Base-by-base conservation (phyloP, 2,329 filamentous ascomycete genomes). In the Cryphonectria radicalis region DNA sequence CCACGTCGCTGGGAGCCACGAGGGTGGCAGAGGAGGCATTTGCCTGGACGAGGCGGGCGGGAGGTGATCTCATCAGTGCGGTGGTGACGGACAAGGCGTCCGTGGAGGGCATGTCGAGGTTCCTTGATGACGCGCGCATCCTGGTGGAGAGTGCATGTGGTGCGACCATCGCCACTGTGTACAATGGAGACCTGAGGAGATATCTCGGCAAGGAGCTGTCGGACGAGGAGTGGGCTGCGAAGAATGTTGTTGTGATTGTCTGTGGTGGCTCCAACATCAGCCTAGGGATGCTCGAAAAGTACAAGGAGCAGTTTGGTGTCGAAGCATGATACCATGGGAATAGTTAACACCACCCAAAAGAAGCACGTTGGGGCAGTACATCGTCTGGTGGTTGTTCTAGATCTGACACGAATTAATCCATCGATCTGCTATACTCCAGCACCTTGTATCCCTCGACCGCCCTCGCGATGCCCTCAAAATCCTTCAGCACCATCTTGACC, bases 101-200 rank as follows among this genome's bases (percentile, higher is more conserved):
- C 0, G 93, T 93, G 28, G 88, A 91, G 81, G 94, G 91, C 3
- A 92, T 91, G 68, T 90, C 92, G 77, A 85, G 89, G 35, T 90
- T 98, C 73, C 91, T 93, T 13, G 92, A 98, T 74, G 94, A 97
- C 73, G 93, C 95, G 76, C 84, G 92, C 37, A 82, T 95, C 70
- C 84, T 97, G 70, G 93, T 97, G 3, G 95, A 98, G 83, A 84
- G 92, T 50, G 90, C 94, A 0, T 98, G 95, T 79, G 94, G 95
- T 0, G 94, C 95, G 7, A 92, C 91, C 67, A 81, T 97, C 17
- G 93, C 91, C 1, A 79, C 89, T 3, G 90, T 86, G 71, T 94
- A 93, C 76, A 88, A 88, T 57, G 89, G 87, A 0, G 80, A 87
- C 57, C 78, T 97, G 77, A 86, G 90, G 77, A 84, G 85, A 75